Evolutionary conservation across 148 eudicot species (phyloP), one percentile per base, ranked within the genome.

Genomic region (Camellia sinensis): DNA sequence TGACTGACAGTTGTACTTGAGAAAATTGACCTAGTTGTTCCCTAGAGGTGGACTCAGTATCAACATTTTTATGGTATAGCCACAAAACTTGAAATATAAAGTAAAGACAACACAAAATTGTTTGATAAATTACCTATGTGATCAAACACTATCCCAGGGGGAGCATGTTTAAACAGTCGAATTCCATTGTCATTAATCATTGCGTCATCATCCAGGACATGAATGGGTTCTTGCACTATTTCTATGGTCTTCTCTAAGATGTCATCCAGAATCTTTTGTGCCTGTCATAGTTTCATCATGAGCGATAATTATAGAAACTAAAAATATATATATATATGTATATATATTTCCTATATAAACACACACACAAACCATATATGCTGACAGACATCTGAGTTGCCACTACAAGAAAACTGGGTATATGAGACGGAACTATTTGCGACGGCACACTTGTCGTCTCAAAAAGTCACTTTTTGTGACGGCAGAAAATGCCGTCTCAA

Each of bases 91-190:
- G 14, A 71, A 19, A 18, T 19, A 62, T 66, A 56, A 74, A 56
- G 65, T 6, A 40, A 48, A 68, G 19, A 73, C 54, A 46, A 61
- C 4, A 14, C 11, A 29, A 43, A 65, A 71, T 14, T 46, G 73
- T 54, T 43, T 54, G 74, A 74, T 53, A 40, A 61, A 19, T 80
- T 87, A 92, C 98, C 95, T 78, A 17, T 65, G 61, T 86, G 86
- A 89, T 96, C 98, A 85, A 96, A 93, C 70, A 92, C 87, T 74
- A 96, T 93, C 73, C 99, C 99, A 22, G 67, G 83, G 45, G 98
- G 97, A 72, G 99, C 95, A 73, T 74, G 62, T 87, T 84, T 89
- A 82, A 96, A 96, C 73, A 96, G 85, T 66, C 90, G 89, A 82
- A 96, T 83, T 74, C 98, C 97, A 18, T 81, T 85, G 60, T 75